A percentile compares a stretch with the other conserved stretches of the same genome.
Conservation (phyloP, 164 flowering plant species). For the Vitis riparia region DNA sequence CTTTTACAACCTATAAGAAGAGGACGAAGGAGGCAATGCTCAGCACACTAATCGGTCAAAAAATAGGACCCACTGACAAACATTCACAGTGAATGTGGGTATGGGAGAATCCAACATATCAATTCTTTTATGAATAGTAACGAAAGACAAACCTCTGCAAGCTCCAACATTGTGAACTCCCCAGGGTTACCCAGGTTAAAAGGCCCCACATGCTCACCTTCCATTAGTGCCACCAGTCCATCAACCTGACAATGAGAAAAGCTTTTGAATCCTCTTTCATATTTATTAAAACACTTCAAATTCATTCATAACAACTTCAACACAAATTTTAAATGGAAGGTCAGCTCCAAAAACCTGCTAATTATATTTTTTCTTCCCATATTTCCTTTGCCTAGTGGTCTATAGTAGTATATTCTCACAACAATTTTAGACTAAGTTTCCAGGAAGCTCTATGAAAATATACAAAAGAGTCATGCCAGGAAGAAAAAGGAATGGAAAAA, state of each 20-base stretch:
- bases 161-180: slow-evolving; percentile 93
- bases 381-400: too few species aligned
- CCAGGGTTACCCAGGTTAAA: slow-evolving; percentile 96
- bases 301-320: neutral
- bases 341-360: neutral
- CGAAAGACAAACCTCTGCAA: slow-evolving; percentile 71
- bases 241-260: slow-evolving; percentile 54
- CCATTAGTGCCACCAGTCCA: slow-evolving; percentile 86
- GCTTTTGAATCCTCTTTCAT: neutral
- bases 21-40: neutral
- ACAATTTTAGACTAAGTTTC: too few species aligned
- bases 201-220: slow-evolving; percentile 87
- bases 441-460: too few species aligned
- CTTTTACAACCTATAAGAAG: slow-evolving; percentile 68
- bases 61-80: neutral
- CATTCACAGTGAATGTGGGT: too few species aligned
- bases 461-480: too few species aligned
- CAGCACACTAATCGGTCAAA: neutral
- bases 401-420: too few species aligned
- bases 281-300: neutral
- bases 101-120: too few species aligned
- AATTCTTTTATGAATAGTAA: neutral
- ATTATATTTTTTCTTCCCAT: too few species aligned
- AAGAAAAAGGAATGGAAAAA: too few species aligned
- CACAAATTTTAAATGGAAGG: neutral